Base-by-base conservation (phyloP, 352 stramenopile species). In the Globisporangium canariense region DNA sequence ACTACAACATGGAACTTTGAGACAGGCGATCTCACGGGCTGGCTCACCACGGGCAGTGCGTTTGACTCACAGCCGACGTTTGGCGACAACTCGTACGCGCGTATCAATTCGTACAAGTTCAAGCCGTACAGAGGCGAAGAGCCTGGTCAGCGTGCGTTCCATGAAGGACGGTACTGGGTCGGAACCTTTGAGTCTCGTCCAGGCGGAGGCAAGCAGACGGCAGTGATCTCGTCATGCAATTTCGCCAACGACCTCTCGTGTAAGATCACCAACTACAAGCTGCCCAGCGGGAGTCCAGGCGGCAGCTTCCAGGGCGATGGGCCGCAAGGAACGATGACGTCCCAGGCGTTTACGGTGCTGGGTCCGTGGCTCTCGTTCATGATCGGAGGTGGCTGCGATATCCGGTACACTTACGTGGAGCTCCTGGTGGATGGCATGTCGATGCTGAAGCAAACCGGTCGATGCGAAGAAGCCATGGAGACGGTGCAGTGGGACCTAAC, bases 1-100 rank as follows among this genome's bases (percentile, higher is more conserved):
- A 93, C 81, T 2, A 98, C 93, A 51, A 98, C 96, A 16, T 99
- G 96, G 95, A 88, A 99, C 70, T 99, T 99, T 69, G 97, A 99
- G 65, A 98, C 96, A 0, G 97, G 96, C 45, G 89, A 98, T 65
- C 75, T 99, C 41, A 89, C 82, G 0, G 97, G 97, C 1, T 99
- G 96, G 97, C 74, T 80, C 34, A 88, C 80, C 6, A 98, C 94
- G 0, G 97, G 96, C 4, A 91, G 77, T 25, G 96, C 96, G 10
- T 99, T 99, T 66, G 81, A 94, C 36, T 71, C 77, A 25, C 97
- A 99, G 65, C 96, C 97, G 0, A 99, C 97, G 7, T 98, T 88
- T 68, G 97, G 97, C 1, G 97, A 99, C 70, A 98, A 98, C 75
- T 80, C 80, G 30, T 93, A 94, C 60, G 76, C 80, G 25, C 90